Conservation (phyloP, 148 eudicot genomes). For the Polygonum aviculare region DNA sequence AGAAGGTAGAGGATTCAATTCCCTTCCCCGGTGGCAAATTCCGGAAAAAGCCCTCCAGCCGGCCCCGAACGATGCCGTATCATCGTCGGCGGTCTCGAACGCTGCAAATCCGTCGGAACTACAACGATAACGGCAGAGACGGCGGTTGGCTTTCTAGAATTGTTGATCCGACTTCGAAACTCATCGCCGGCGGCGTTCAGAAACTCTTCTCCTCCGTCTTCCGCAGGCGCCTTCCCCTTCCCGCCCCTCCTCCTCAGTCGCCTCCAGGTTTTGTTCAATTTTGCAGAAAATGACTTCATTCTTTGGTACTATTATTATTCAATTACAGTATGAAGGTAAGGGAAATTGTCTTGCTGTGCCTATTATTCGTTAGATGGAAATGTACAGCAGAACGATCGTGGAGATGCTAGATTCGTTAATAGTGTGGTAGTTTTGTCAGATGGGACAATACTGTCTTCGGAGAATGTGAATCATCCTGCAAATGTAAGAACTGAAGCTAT, state of each 20-base stretch:
- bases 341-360: not conserved
- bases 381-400: not conserved
- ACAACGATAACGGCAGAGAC: not conserved
- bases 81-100: conserved; percentile 54
- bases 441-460: not conserved
- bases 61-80: conserved; percentile 55
- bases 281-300: not conserved
- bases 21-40: conserved; percentile 54
- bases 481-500: not conserved
- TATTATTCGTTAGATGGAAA: not conserved
- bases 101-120: conserved; percentile 30
- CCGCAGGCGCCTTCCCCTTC: conserved; percentile 59
- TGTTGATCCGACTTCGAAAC: conserved; percentile 69
- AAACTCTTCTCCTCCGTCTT: conserved; percentile 52
- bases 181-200: conserved; percentile 50
- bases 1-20: conserved; percentile 24
- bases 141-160: conserved; percentile 57
- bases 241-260: conserved; percentile 30
- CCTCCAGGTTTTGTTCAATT: conserved; percentile 27
- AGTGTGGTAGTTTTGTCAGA: not conserved
- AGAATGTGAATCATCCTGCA: not conserved
- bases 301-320: not conserved
- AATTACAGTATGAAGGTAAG: too few species aligned
- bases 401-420: not conserved
- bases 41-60: conserved; percentile 33